Base-by-base conservation (phyloP, 176 grass and related monocot species). In the Neostapfia colusana region DNA sequence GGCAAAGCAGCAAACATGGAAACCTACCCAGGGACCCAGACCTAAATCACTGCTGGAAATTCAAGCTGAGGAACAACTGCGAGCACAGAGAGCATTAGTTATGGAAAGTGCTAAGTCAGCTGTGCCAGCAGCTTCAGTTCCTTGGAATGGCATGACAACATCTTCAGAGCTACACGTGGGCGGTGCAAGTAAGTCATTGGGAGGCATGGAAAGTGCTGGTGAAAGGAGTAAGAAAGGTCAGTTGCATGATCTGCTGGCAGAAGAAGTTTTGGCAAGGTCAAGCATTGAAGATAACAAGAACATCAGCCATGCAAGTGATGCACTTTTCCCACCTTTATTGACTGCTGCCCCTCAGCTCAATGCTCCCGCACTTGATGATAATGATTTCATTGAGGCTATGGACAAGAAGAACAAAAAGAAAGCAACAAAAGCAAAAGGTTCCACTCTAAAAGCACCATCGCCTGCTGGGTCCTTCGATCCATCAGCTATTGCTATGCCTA, bases 311-410 rank as follows among this genome's bases (percentile, higher is more conserved):
- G 62, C 64, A 60, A 88, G 79, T 55, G 87, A 85, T 82, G 51
- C 55, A 49, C 68, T 62, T 51, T 84, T 82, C 69, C 84, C 79
- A 36, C 78, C 79, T 57, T 70, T 78, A n/a, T 75, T 79, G 17
- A 71, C 51, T 74, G 70, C 62, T 77, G 44, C 17, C 39, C 57
- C 67, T 58, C 76, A 88, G 73, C 43, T 40, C 43, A 79, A 90
- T 73, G 21, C 55, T 72, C 67, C 78, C 83, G 75, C 69, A 71
- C 24, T 89, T 72, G 92, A 87, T 84, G 89, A 85, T 74, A 84
- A 73, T 81, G 92, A 99, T 54, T 99, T 99, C 70, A 94, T 99
- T 70, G 92, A 99, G 74, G 92, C 96, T n/a, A 99, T 90, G 85
- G 92, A 99, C 13, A 99, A 92, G 85, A 99, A 95, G 84, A 92